Base-by-base conservation (phyloP, 306 rosid genomes). In the Quercus cerris region DNA sequence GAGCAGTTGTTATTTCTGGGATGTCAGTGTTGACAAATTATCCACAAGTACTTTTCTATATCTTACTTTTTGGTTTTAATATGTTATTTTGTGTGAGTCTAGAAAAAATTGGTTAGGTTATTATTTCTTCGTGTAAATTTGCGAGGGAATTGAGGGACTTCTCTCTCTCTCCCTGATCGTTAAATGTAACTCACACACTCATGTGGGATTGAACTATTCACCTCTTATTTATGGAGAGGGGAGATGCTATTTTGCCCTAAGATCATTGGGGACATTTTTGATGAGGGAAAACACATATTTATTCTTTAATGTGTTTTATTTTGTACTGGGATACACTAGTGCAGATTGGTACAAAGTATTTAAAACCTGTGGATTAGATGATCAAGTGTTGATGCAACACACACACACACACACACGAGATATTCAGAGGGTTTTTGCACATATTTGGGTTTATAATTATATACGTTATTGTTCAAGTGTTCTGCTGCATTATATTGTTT, bases 401-500 rank as follows among this genome's bases (percentile, higher is more conserved):
- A 49, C 54, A 49, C 17, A 49, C 52, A 46, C 54, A 49, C 0
- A 49, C 17, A 49, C 54, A 3, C 0, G 1, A 49, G 14, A 49
- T 49, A 10, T 49, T 11, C 54, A 49, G 1, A 49, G 30, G 11
- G 31, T 22, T 20, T 22, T 58, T 62, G 35, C 70, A 14, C n/a
- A 63, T 18, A 28, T 20, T 71, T 80, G 49, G 58, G 58, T 70
- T 33, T 61, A 13, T 80, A 55, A 25, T 78, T 78, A 15, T 19
- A n/a, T 17, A 20, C 12, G 1, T 62, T 57, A 15, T 20, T 15
- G 14, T 41, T 54, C 33, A 44, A 74, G 12, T 69, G 56, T 41
- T 3, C 49, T 68, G 78, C 59, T 72, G 31, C 18, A 73, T n/a
- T 52, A 55, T 25, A 25, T 72, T 22, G 5, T 66, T 17, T 55